phyloP scores from a whole-genome alignment of 208 protist species.

The Wallacemonas collosoma region DNA sequence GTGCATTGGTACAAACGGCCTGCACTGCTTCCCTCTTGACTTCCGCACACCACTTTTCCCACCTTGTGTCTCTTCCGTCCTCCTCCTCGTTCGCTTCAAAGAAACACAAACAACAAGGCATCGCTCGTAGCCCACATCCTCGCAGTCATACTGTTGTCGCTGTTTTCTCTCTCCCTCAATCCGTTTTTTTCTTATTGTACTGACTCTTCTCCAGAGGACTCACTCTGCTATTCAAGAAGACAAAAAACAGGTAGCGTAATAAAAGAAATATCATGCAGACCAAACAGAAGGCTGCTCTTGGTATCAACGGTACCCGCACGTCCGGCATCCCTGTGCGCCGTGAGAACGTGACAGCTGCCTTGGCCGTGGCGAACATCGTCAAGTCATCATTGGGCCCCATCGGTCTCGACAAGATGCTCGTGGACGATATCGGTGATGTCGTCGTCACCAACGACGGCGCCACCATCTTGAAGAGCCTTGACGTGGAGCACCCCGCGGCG shows the following conservation, averaged over 20 bases:
- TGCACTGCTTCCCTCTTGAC: no score
- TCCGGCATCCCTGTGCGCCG: constrained; percentile 95
- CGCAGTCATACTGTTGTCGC: no score
- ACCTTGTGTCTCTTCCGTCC: no score
- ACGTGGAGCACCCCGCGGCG: constrained; percentile 96
- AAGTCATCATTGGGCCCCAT: constrained; percentile 99
- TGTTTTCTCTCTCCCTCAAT: no score
- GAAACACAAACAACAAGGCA: no score
- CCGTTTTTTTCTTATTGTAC: no score
- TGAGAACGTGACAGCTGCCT: constrained; percentile 97
- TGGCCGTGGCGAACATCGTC: constrained; percentile 99
- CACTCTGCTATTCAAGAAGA: background rate
- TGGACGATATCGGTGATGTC: constrained; percentile 99
- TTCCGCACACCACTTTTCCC: no score
- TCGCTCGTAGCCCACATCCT: no score
- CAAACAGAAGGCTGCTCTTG: constrained; percentile 86
- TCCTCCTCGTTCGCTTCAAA: no score
- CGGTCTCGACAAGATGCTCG: constrained; percentile 99
- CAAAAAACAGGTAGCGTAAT: constrained; percentile 15
- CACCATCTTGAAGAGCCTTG: constrained; percentile 93
- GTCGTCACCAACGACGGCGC: constrained; percentile 99
- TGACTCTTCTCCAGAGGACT: no score
- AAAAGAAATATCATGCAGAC: constrained; percentile 62
- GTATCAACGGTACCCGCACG: constrained; percentile 95
- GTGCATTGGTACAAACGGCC: no score